A percentile compares a stretch with the other conserved stretches of the same genome.
These are phyloP conservation scores for Pichia gijzeniarum DNA, from an alignment of 805 yeast species.

Conservation along the genomic window DNA sequence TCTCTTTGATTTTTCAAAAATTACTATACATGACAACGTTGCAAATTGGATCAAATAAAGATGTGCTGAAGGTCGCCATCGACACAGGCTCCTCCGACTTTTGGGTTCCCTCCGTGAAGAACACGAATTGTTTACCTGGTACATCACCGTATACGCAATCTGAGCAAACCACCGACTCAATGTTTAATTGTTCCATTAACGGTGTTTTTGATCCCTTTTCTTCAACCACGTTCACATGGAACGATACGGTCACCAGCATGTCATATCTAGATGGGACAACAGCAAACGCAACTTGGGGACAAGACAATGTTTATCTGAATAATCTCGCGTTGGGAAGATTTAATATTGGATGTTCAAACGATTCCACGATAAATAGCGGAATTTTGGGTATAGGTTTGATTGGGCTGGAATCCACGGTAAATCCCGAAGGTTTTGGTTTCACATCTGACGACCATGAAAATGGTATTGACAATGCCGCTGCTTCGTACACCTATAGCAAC, in stretches of 20 bases:
- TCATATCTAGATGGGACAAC: conserved; percentile 40
- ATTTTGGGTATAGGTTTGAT: conserved; percentile 69
- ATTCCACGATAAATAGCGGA: conserved; percentile 56
- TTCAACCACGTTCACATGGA: conserved; percentile 35
- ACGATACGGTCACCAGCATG: conserved; percentile 37
- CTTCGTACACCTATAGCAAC: conserved; percentile 48
- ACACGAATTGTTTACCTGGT: conserved; percentile 36
- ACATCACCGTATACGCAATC: neutral
- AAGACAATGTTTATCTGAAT: conserved; percentile 51
- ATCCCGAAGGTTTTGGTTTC: too few species aligned
- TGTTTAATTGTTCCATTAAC: conserved; percentile 33
- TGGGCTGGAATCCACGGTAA: conserved; percentile 51
- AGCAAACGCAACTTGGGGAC: conserved; percentile 51
- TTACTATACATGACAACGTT: conserved; percentile 37
- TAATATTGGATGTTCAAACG: conserved; percentile 69
- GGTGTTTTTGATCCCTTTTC: conserved; percentile 42
- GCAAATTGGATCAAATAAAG: conserved; percentile 51
- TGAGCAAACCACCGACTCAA: neutral
- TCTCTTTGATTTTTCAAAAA: too few species aligned
- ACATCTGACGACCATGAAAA: neutral
- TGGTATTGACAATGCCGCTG: too few species aligned
- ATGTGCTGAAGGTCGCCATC: conserved; percentile 49
- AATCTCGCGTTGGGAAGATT: conserved; percentile 41
- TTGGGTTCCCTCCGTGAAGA: conserved; percentile 49
- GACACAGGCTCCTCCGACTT: conserved; percentile 77